Percentiles rank a stretch among this genome's conserved stretches.
phyloP scores from a whole-genome alignment of 2,329 filamentous ascomycete genomes.

The Phyllachora maydis region DNA sequence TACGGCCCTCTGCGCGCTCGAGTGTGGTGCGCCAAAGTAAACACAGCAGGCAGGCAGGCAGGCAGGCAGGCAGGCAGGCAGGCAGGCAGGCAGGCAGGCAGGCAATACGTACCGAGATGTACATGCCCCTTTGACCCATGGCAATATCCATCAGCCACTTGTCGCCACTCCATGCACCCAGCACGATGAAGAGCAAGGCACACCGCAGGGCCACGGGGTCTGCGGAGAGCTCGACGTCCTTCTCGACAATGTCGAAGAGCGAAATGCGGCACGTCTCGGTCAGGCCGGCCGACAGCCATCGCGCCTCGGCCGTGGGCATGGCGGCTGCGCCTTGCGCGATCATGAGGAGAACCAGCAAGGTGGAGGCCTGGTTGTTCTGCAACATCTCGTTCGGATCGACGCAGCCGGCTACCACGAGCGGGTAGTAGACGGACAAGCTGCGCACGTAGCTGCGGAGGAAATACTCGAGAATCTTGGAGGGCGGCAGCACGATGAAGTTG shows the following conservation, averaged over 20 bases:
- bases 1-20: no score
- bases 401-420: slow-evolving; percentile 34
- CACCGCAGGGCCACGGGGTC: slow-evolving; percentile 44
- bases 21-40: no score
- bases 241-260: slow-evolving; percentile 51
- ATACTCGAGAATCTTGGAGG: slow-evolving; percentile 43
- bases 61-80: no score
- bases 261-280: slow-evolving; percentile 54
- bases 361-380: slow-evolving; percentile 43
- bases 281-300: slow-evolving; percentile 43
- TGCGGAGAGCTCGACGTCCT: slow-evolving; percentile 45
- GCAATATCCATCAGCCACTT: slow-evolving; percentile 64
- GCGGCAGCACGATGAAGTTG: slow-evolving; percentile 45
- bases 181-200: slow-evolving; percentile 44
- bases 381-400: slow-evolving; percentile 49
- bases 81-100: no score
- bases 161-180: slow-evolving; percentile 54
- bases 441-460: slow-evolving; percentile 46
- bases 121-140: slow-evolving; percentile 56
- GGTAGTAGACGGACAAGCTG: slow-evolving; percentile 45
- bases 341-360: slow-evolving; percentile 48
- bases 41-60: no score
- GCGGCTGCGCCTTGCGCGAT: slow-evolving; percentile 49
- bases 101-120: no score
- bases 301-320: slow-evolving; percentile 43